phyloP scores from a whole-genome alignment of 108 stramenopile genomes.

The Nannochloropsis salina region DNA sequence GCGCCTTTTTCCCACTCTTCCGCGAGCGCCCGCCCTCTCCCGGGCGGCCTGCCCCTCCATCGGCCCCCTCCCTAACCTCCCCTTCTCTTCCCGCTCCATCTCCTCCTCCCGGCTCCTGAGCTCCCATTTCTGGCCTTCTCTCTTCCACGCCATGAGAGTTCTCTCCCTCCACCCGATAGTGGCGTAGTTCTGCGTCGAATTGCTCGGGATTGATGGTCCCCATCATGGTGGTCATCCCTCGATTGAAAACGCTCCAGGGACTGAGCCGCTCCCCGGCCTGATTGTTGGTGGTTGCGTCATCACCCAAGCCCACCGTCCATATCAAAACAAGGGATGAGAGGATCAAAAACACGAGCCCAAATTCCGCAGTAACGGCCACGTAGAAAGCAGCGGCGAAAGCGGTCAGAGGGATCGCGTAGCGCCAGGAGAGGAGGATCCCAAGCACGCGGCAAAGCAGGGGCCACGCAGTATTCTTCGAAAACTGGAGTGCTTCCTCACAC shows the following conservation, averaged over 20 bases:
- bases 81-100: neutral
- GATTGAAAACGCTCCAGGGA: neutral
- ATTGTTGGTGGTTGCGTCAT: neutral
- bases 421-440: neutral
- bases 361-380: neutral
- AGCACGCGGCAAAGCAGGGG: neutral
- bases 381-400: neutral
- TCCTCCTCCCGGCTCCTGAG: neutral
- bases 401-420: neutral
- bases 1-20: conserved; percentile 5
- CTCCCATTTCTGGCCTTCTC: neutral
- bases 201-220: conserved; percentile 10
- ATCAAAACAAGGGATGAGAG: neutral
- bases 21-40: neutral
- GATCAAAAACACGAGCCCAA: neutral
- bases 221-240: conserved; percentile 10
- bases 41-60: neutral
- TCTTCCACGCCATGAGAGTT: neutral
- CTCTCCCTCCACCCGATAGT: neutral
- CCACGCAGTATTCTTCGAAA: neutral
- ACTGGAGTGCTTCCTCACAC: neutral
- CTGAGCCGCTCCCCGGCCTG: neutral
- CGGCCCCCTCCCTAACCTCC: neutral
- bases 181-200: neutral
- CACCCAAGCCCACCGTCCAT: neutral